Evolutionary conservation across 2,329 filamentous ascomycete species (phyloP).

Genomic region (Aspergillus floridensis): DNA sequence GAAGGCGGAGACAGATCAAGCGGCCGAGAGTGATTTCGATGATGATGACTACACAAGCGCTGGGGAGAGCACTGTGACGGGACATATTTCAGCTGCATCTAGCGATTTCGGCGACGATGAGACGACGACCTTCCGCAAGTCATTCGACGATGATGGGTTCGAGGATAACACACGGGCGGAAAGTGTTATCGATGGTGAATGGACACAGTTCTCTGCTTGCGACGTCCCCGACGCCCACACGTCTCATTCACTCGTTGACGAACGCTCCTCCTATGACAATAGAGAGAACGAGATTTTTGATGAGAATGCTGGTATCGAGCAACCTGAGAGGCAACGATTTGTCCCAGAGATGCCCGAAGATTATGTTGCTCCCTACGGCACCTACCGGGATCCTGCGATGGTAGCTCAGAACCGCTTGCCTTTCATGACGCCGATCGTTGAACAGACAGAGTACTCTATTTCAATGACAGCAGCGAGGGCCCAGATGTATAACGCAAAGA

Average conservation of each 20-base stretch:
- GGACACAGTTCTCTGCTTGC: constrained; percentile 80
- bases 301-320: constrained; percentile 34
- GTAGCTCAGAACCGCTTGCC: constrained; percentile 86
- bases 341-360: constrained; percentile 76
- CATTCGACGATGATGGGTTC: constrained; percentile 45
- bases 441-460: constrained; percentile 87
- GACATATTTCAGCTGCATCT: constrained; percentile 61
- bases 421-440: constrained; percentile 98
- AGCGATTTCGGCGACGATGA: constrained; percentile 67
- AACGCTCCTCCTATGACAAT: constrained; percentile 13
- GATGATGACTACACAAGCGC: constrained; percentile 77
- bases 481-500: constrained; percentile 67
- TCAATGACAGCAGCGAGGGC: constrained; percentile 56
- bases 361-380: constrained; percentile 73
- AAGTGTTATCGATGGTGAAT: constrained; percentile 65
- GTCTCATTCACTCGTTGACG: constrained; percentile 14
- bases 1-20: constrained; percentile 48
- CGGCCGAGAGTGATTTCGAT: constrained; percentile 64
- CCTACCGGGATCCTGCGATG: constrained; percentile 76
- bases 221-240: constrained; percentile 55
- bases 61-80: constrained; percentile 78
- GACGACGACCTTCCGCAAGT: constrained; percentile 40
- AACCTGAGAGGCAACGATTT: constrained; percentile 43
- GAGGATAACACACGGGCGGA: constrained; percentile 47
- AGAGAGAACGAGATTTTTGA: constrained; percentile 26